phyloP scores from a whole-genome alignment of 2,329 filamentous ascomycete species.

The Botrytis aclada region DNA sequence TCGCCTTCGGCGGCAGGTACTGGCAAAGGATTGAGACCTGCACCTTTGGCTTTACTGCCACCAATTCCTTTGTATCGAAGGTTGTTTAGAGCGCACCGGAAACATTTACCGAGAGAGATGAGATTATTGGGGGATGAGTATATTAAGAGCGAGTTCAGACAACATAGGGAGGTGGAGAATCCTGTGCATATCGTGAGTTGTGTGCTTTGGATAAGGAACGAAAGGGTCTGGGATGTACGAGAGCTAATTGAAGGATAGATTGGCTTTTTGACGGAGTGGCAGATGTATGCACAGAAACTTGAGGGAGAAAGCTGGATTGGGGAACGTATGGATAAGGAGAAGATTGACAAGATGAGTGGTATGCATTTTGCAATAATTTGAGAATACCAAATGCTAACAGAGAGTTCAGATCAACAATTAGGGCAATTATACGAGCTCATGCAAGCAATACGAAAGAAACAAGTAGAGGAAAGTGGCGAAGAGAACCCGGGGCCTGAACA shows the following conservation, averaged over 20 bases:
- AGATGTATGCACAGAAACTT: slow-evolving; percentile 87
- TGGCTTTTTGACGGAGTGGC: slow-evolving; percentile 95
- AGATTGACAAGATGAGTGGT: slow-evolving; percentile 95
- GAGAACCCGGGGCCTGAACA: slow-evolving; percentile 5
- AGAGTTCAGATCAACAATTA: slow-evolving; percentile 74
- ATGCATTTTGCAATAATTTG: slow-evolving; percentile 37
- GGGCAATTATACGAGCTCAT: slow-evolving; percentile 93
- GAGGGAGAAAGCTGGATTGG: slow-evolving; percentile 85
- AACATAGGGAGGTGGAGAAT: slow-evolving; percentile 81
- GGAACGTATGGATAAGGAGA: slow-evolving; percentile 76
- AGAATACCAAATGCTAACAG: slow-evolving; percentile 13
- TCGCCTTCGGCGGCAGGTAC: slow-evolving; percentile 29
- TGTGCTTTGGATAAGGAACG: background rate
- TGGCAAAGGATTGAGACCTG: slow-evolving; percentile 28
- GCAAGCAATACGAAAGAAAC: slow-evolving; percentile 63
- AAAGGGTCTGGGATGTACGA: background rate
- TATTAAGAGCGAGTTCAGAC: slow-evolving; percentile 86
- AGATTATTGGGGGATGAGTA: slow-evolving; percentile 88
- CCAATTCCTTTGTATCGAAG: slow-evolving; percentile 81
- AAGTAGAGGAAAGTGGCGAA: slow-evolving; percentile 17
- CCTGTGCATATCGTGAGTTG: slow-evolving; percentile 78
- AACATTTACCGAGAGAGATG: slow-evolving; percentile 69
- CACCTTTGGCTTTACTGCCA: slow-evolving; percentile 36
- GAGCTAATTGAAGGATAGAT: slow-evolving; percentile 53
- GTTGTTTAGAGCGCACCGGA: slow-evolving; percentile 80